phyloP scores from a whole-genome alignment of 306 rosid genomes.

The Cicer arietinum region DNA sequence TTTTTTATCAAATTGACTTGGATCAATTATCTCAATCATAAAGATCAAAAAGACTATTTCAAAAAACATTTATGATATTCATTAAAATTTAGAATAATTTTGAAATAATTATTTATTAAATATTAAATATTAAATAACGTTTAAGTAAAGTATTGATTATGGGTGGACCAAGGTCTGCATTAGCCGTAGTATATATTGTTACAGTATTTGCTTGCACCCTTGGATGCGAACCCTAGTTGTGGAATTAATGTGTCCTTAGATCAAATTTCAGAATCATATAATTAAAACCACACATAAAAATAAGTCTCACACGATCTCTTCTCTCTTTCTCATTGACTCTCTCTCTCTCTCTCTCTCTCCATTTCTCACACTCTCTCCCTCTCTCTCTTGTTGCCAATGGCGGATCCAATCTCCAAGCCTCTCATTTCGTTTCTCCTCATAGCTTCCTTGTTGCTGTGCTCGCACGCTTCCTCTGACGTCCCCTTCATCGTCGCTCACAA shows the following conservation, averaged over 20 bases:
- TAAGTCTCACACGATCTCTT: slow-evolving; percentile 30
- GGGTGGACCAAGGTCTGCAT: too few relatives aligned
- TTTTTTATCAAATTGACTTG: too few relatives aligned
- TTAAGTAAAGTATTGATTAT: too few relatives aligned
- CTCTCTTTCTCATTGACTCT: slow-evolving; percentile 40
- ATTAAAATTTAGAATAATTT: too few relatives aligned
- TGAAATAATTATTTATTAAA: too few relatives aligned
- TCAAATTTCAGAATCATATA: slow-evolving; percentile 5
- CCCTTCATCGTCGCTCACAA: slow-evolving; percentile 95
- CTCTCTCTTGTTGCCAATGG: slow-evolving; percentile 52
- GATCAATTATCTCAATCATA: too few relatives aligned
- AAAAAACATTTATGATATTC: too few relatives aligned
- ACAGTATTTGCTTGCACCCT: background rate
- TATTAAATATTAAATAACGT: too few relatives aligned
- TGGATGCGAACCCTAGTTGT: slow-evolving; percentile 35
- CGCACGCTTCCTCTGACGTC: slow-evolving; percentile 71
- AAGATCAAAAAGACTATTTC: too few relatives aligned
- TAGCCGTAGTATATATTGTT: background rate
- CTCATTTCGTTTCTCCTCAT: slow-evolving; percentile 48
- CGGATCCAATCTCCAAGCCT: slow-evolving; percentile 52
- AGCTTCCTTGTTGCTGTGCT: slow-evolving; percentile 53
- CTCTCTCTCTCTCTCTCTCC: slow-evolving; percentile 8
- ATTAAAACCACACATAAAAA: slow-evolving; percentile 34
- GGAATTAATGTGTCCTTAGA: background rate
- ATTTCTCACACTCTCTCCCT: slow-evolving; percentile 3